phyloP scores from a whole-genome alignment of 78 protist genomes.

The Dictyostelium firmibasis region DNA sequence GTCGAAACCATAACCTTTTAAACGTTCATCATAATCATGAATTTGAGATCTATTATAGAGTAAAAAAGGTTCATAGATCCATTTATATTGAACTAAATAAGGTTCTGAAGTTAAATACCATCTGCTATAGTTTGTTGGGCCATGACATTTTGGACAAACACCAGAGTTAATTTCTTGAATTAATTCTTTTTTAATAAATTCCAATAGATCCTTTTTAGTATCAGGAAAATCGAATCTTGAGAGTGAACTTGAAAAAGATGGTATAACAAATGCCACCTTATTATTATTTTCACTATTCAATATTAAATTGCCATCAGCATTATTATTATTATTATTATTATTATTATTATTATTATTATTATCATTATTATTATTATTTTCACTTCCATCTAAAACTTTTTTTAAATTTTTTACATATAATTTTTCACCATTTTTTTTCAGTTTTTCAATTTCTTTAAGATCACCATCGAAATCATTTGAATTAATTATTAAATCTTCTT shows the following conservation, averaged over 20 bases:
- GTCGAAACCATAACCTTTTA: slow-evolving; percentile 50
- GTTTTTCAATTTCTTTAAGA: not conserved
- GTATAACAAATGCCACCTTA: slow-evolving; percentile 18
- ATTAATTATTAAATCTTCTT: not conserved
- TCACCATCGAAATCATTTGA: not conserved
- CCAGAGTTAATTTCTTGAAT: not conserved
- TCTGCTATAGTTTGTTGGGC: slow-evolving; percentile 35
- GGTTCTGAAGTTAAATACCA: not conserved
- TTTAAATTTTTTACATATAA: not conserved
- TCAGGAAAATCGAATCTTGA: slow-evolving; percentile 13
- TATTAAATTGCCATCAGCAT: too few relatives aligned
- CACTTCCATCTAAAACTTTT: not conserved
- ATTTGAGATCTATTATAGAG: not conserved
- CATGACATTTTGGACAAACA: slow-evolving; percentile 60
- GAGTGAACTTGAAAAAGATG: slow-evolving; percentile 49
- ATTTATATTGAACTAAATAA: not conserved
- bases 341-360: not conserved
- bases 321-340: not conserved
- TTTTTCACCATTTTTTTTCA: not conserved
- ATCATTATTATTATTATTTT: not conserved
- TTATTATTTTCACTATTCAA: not conserved
- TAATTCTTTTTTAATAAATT: not conserved
- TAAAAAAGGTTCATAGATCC: slow-evolving; percentile 43
- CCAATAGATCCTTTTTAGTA: not conserved
- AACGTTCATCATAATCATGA: slow-evolving; percentile 7